Evolutionary conservation across 495 filamentous ascomycete species (phyloP), one percentile per base, ranked within the genome.

Genomic region (Aspergillus avenaceus): DNA sequence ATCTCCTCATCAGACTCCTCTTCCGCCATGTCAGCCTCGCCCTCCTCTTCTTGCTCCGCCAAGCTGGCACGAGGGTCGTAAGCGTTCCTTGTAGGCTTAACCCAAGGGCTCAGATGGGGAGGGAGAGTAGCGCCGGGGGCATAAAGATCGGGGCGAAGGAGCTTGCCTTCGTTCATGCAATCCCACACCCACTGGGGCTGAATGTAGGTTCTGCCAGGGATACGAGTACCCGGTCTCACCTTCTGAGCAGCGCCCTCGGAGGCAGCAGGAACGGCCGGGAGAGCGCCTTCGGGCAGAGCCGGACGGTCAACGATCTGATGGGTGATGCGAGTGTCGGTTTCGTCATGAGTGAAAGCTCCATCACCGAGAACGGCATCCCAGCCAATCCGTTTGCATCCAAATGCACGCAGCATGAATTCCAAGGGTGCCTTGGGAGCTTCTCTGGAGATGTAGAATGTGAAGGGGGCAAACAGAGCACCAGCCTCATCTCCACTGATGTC

Each of bases 161-260:
- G 71, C 66, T 88, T 88, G 32, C 88, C 88, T 22, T 87, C 84
- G 67, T 98, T 98, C 56, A 97, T 71, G 61, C 87, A 89, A 55
- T 98, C 93, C 93, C 93, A 98, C 12, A 98, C 81, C 90, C 95
- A 98, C 63, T 98, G 93, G 18, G 93, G 93, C 70, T 98, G 93
- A 41, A 98, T 67, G 56, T 97, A 97, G 38, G 84, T 91, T 41
- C 93, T 76, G 21, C 91, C 91, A 7, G 91, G 91, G 51, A 97
- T 84, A 27, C 91, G 80, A 49, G 81, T 79, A 60, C 74, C 54
- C 47, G 80, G 58, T 80, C 71, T 66, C 41, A 72, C 63, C 27
- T 66, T 71, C 44, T 67, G 58, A 19, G 51, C 58, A 61, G 63
- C 55, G 53, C 81, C 82, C 40, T 79, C 75, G 1, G 66, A 71